Evolutionary conservation across 148 eudicot genomes (phyloP).

Genomic region (Drosera capensis): DNA sequence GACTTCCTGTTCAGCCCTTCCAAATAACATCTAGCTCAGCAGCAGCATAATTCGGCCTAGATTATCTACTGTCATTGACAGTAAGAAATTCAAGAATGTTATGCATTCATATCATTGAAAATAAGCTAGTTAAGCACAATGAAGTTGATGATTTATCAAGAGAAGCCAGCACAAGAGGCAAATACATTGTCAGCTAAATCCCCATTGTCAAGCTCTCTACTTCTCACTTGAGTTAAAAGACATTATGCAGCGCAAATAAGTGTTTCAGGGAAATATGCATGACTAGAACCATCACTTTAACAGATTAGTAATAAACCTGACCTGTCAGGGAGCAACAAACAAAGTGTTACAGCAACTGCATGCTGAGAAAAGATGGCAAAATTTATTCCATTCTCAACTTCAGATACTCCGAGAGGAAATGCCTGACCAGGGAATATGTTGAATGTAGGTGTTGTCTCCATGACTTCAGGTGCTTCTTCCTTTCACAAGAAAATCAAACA

Average conservation of each 20-base stretch:
- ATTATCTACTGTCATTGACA: neutral
- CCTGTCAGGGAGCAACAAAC: conserved; percentile 61
- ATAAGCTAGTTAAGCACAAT: too few relatives aligned
- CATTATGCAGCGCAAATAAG: too few relatives aligned
- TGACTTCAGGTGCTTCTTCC: conserved; percentile 54
- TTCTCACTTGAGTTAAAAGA: too few relatives aligned
- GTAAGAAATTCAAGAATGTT: too few relatives aligned
- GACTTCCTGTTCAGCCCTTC: too few relatives aligned
- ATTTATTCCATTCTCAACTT: conserved; percentile 67
- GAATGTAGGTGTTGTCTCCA: conserved; percentile 18
- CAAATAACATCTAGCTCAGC: neutral
- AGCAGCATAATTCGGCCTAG: too few relatives aligned
- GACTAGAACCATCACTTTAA: too few relatives aligned
- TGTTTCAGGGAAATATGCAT: too few relatives aligned
- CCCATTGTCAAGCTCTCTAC: too few relatives aligned
- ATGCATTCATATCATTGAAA: too few relatives aligned
- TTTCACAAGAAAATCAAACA: conserved; percentile 11
- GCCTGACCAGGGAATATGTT: conserved; percentile 57
- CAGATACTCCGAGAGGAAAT: conserved; percentile 88
- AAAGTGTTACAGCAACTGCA: conserved; percentile 74
- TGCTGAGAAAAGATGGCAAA: conserved; percentile 86
- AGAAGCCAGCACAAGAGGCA: neutral
- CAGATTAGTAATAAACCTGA: too few relatives aligned
- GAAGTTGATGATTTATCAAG: neutral
- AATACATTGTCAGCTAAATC: too few relatives aligned